These are phyloP conservation scores for Epichloe scottii DNA, from an alignment of 2,329 filamentous ascomycete species.

Conservation along the genomic window DNA sequence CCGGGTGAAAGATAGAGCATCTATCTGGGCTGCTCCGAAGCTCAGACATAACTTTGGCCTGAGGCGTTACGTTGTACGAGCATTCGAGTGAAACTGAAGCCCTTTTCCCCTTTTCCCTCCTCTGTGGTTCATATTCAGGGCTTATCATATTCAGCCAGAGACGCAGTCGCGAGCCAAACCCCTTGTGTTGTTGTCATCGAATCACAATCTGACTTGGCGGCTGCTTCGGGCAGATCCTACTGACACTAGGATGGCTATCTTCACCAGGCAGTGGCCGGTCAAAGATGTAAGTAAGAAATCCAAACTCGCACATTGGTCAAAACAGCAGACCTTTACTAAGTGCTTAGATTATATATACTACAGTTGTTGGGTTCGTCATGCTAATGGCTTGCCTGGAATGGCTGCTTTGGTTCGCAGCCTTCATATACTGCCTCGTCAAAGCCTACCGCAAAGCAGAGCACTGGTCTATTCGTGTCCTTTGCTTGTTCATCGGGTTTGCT, in stretches of 20 bases:
- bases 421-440: conserved; percentile 81
- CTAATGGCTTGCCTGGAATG: conserved; percentile 79
- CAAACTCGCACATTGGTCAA: background rate
- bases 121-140: background rate
- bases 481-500: conserved; percentile 58
- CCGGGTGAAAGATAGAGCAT: background rate
- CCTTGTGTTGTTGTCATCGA: background rate
- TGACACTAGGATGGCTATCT: conserved; percentile 24
- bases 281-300: conserved; percentile 23
- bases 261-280: conserved; percentile 36
- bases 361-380: conserved; percentile 71
- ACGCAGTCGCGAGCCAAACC: background rate
- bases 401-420: conserved; percentile 90
- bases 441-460: conserved; percentile 83
- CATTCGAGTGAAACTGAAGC: background rate
- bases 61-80: background rate
- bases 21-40: background rate
- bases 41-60: background rate
- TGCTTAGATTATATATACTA: conserved; percentile 67
- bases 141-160: background rate
- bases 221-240: background rate
- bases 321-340: no score
- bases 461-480: conserved; percentile 67
- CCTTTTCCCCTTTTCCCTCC: background rate
- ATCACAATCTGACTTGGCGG: background rate